Base-by-base conservation (phyloP, 2,329 filamentous ascomycete species). In the Botrytis porri region DNA sequence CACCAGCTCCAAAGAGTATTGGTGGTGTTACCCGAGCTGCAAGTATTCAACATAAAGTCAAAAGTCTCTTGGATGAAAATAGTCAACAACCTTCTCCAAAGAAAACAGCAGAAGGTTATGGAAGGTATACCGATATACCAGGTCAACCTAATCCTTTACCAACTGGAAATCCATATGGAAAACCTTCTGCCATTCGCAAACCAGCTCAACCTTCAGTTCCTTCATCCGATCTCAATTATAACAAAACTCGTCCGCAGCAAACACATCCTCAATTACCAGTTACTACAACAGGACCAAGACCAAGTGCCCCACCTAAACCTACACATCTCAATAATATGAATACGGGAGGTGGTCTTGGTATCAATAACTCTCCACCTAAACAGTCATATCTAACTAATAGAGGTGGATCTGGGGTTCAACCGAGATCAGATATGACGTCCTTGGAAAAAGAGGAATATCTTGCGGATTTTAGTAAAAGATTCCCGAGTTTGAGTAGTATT, bases 11-110 rank as follows among this genome's bases (percentile, higher is more conserved):
- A 72, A 88, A 86, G 81, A 87, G 83, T 79, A 87, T 87, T 79
- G 88, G 86, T n/a, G 85, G 86, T 65, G 83, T 88, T 4, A 88
- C 89, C 22, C 86, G 90, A 60, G 94, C 94, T 29, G 88, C 90
- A n/a, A 93, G 91, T 39, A 99, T 99, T 78, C 94, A 98, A 81
- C 94, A 93, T 80, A 91, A 95, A 76, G 93, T 99, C 71, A 93
- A 97, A 83, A 93, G 89, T 67, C 85, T 98, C 67, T 84, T 99
- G 25, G 91, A 90, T 74, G 95, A 98, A 79, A 93, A 92, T 59
- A 89, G 89, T 77, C 89, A 86, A 76, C 85, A 89, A 8, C 83
- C 86, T 0, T 80, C 86, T 1, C 83, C 84, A 22, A 87, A 88
- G 41, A 89, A 90, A 76, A 97, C 94, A 0, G 95, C 95, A 0